These are phyloP conservation scores for Ustilago curta DNA, from an alignment of 1,284 basidiomycete species.

Conservation along the genomic window DNA sequence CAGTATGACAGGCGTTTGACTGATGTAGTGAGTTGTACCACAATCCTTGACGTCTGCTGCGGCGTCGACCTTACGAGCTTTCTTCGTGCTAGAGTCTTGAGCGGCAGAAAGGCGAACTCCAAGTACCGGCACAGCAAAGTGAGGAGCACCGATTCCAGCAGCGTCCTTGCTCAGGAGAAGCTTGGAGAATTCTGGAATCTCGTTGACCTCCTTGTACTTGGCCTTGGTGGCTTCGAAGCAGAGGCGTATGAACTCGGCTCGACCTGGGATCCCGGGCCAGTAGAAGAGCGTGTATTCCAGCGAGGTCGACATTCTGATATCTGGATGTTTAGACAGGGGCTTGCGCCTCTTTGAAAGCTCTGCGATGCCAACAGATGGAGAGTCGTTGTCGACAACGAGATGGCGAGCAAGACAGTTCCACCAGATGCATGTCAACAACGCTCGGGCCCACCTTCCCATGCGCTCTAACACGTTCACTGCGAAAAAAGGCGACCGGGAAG, in stretches of 20 bases:
- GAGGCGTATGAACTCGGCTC: constrained; percentile 73
- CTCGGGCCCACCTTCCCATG: background rate
- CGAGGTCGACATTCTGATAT: constrained; percentile 21
- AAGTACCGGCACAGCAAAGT: constrained; percentile 70
- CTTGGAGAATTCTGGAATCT: constrained; percentile 30
- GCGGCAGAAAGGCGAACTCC: constrained; percentile 14
- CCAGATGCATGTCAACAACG: background rate
- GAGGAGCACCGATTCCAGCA: constrained; percentile 25
- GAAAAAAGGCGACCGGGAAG: background rate
- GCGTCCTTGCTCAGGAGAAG: constrained; percentile 28
- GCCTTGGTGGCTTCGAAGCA: constrained; percentile 71
- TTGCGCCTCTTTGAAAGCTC: too few species aligned
- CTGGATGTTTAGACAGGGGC: background rate
- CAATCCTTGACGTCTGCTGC: constrained; percentile 6
- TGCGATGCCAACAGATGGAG: too few species aligned
- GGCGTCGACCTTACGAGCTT: background rate
- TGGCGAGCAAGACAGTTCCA: background rate
- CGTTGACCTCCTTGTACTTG: constrained; percentile 70
- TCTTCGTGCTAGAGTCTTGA: constrained; percentile 1
- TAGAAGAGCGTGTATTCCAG: constrained; percentile 48
- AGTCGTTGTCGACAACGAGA: background rate
- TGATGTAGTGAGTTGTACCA: constrained; percentile 50
- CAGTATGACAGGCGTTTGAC: constrained; percentile 72
- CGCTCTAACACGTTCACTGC: background rate
- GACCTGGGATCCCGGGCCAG: constrained; percentile 71